These are phyloP conservation scores for Alternaria rosae DNA, from an alignment of 2,329 filamentous ascomycete genomes.

Conservation along the genomic window DNA sequence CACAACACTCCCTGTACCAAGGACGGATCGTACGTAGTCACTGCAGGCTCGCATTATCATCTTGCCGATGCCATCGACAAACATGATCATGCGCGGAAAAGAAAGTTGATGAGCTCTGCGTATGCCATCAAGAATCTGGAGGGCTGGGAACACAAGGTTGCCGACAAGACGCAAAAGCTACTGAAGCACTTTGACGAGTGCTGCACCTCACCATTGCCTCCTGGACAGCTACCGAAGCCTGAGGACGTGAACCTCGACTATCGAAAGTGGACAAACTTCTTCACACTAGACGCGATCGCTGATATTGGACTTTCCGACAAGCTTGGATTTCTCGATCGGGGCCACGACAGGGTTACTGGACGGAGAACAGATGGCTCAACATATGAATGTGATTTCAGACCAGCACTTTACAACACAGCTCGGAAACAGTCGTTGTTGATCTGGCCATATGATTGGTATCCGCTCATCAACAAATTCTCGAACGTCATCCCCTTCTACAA, in stretches of 20 bases:
- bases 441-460: slow-evolving; percentile 62
- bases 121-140: slow-evolving; percentile 6
- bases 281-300: slow-evolving; percentile 64
- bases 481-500: slow-evolving; percentile 58
- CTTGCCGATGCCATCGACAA: slow-evolving; percentile 63
- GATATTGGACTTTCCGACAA: slow-evolving; percentile 62
- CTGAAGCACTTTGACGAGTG: slow-evolving; percentile 55
- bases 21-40: slow-evolving; percentile 56
- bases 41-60: slow-evolving; percentile 59
- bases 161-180: slow-evolving; percentile 58
- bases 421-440: slow-evolving; percentile 60
- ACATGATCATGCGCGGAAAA: slow-evolving; percentile 60
- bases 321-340: slow-evolving; percentile 61
- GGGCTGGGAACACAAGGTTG: slow-evolving; percentile 61
- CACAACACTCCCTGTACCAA: slow-evolving; percentile 61
- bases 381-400: slow-evolving; percentile 57
- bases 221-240: slow-evolving; percentile 31
- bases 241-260: slow-evolving; percentile 60
- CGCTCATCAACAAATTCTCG: slow-evolving; percentile 56
- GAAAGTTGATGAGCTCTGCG: slow-evolving; percentile 48
- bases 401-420: slow-evolving; percentile 59
- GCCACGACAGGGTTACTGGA: slow-evolving; percentile 55
- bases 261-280: slow-evolving; percentile 63
- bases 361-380: slow-evolving; percentile 57
- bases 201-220: slow-evolving; percentile 49